Conservation (phyloP, 768 basidiomycete genomes). For the Boletus rufocinnamomeus region DNA sequence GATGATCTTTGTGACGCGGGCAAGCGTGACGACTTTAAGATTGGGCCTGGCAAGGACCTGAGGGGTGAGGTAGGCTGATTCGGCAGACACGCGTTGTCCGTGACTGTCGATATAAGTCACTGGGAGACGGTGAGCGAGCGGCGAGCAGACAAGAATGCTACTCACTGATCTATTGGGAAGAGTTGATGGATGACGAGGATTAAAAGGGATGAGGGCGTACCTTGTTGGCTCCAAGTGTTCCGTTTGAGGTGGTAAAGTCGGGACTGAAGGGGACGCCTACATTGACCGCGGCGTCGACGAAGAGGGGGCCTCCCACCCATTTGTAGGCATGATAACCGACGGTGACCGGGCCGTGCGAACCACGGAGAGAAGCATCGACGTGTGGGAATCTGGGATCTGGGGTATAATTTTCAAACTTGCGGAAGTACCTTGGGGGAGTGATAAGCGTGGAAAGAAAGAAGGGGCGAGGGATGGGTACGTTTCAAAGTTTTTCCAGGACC, state of each 20-base stretch:
- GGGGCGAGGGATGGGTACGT: conserved; percentile 35
- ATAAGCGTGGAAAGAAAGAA: not conserved
- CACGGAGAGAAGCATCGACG: conserved; percentile 49
- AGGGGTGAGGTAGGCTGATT: conserved; percentile 66
- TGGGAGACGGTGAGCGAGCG: conserved; percentile 28
- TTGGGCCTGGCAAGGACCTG: conserved; percentile 66
- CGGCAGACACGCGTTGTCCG: conserved; percentile 59
- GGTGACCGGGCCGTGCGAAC: conserved; percentile 55
- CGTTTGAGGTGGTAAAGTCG: conserved; percentile 58
- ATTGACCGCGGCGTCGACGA: conserved; percentile 53
- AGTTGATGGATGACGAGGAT: not conserved
- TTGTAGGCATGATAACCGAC: conserved; percentile 58
- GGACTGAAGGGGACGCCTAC: conserved; percentile 52
- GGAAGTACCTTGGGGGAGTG: conserved; percentile 60
- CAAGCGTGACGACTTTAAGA: conserved; percentile 57
- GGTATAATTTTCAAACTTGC: conserved; percentile 63
- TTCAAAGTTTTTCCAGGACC: conserved; percentile 56
- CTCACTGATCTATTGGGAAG: conserved; percentile 45
- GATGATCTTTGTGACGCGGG: conserved; percentile 58
- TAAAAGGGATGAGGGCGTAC: conserved; percentile 36
- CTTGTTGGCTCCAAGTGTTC: conserved; percentile 62
- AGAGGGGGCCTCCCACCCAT: conserved; percentile 48
- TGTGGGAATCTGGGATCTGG: conserved; percentile 51
- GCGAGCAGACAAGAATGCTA: not conserved
- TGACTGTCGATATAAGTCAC: conserved; percentile 67